Evolutionary conservation across 305 asterid genomes (phyloP).

Genomic region (Nicotiana rustica): DNA sequence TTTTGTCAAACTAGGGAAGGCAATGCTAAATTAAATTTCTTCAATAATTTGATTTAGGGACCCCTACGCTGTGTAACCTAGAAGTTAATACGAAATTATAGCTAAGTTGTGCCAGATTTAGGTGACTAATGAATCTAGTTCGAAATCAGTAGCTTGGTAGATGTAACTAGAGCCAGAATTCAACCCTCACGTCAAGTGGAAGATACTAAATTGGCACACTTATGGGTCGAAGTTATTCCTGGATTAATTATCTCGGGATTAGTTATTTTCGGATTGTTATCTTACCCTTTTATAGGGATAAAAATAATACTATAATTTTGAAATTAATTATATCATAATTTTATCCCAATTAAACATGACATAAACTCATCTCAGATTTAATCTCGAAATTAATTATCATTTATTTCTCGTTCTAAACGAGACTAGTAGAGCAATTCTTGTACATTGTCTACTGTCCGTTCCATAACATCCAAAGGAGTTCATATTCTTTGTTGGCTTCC

Average conservation of each 20-base stretch:
- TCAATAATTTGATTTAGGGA: conserved; percentile 10
- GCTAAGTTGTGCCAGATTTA: background rate
- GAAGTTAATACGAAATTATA: background rate
- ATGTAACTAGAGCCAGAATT: background rate
- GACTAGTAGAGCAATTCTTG: background rate
- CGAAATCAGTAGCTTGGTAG: background rate
- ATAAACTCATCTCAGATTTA: too few species aligned
- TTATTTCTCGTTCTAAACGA: too few species aligned
- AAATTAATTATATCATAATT: too few species aligned
- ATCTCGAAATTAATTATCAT: too few species aligned
- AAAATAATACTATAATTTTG: too few species aligned
- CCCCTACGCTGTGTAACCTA: background rate
- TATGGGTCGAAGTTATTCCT: too few species aligned
- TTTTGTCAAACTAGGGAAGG: background rate
- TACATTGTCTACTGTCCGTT: background rate
- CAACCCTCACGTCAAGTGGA: background rate
- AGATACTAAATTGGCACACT: background rate
- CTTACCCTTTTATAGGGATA: too few species aligned
- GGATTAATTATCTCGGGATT: too few species aligned
- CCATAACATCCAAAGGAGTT: background rate
- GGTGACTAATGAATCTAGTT: background rate
- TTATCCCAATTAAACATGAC: too few species aligned
- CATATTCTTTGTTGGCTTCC: background rate
- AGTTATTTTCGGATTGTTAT: too few species aligned
- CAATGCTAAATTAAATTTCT: background rate